Conservation (phyloP, 2,329 filamentous ascomycete genomes). For the Pleurostoma richardsiae region DNA sequence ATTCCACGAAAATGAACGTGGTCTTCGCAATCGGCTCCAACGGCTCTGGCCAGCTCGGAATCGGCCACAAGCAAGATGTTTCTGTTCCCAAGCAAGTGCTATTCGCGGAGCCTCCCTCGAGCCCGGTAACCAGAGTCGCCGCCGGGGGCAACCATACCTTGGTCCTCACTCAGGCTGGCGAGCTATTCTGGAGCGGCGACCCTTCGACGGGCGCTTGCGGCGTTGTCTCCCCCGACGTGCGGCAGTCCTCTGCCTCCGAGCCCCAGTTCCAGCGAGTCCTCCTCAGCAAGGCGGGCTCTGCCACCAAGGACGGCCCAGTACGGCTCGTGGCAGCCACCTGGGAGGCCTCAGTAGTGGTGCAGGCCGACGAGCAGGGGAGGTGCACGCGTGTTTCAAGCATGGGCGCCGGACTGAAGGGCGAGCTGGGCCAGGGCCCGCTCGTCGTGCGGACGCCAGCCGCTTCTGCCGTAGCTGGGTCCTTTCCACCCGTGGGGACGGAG, state of each 20-base stretch:
- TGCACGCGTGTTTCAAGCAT: conserved; percentile 53
- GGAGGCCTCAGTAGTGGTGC: conserved; percentile 65
- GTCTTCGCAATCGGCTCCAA: conserved; percentile 73
- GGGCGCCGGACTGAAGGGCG: conserved; percentile 65
- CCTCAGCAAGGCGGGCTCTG: conserved; percentile 17
- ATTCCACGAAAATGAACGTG: conserved; percentile 32
- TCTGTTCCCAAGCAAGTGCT: conserved; percentile 58
- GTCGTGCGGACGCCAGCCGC: conserved; percentile 43
- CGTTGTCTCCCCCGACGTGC: conserved; percentile 19
- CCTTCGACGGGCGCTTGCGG: conserved; percentile 51
- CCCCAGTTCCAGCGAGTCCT: conserved; percentile 33
- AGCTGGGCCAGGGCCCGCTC: conserved; percentile 59
- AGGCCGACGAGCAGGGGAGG: conserved; percentile 34
- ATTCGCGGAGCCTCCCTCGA: conserved; percentile 39
- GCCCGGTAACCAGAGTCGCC: conserved; percentile 31
- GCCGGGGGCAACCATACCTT: conserved; percentile 88
- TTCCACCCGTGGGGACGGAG: conserved; percentile 56
- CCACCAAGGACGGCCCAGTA: conserved; percentile 18
- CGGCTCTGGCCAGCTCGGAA: conserved; percentile 68
- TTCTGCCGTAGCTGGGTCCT: conserved; percentile 46
- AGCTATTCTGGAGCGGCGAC: conserved; percentile 63
- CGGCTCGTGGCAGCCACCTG: conserved; percentile 66
- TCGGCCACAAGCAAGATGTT: conserved; percentile 67
- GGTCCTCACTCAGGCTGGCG: conserved; percentile 54
- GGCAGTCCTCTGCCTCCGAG: too few species aligned